Percentiles rank a stretch among this genome's conserved stretches.
Conservation (phyloP, 495 filamentous ascomycete species). For the Aspergillus mulundensis region DNA sequence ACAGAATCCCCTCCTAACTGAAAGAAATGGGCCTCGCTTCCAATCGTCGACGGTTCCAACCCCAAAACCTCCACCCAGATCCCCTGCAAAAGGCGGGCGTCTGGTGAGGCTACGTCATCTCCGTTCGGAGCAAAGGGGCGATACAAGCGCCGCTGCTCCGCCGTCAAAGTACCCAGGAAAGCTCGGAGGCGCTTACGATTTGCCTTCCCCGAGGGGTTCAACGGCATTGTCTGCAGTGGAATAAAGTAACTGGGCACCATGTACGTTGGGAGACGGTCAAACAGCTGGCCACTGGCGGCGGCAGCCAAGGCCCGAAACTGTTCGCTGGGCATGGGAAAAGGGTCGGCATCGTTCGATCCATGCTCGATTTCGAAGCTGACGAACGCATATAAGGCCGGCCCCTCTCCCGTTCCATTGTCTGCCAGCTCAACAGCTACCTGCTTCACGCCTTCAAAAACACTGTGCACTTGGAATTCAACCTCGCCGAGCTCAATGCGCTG, state of each 20-base stretch:
- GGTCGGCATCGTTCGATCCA: neutral
- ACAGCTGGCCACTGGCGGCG: conserved; percentile 3
- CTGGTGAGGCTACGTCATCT: neutral
- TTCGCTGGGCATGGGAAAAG: too few species aligned
- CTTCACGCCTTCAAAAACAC: too few species aligned
- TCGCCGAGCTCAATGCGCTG: too few species aligned
- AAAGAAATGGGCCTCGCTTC: neutral
- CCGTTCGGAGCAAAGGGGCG: too few species aligned
- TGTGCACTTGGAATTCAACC: too few species aligned
- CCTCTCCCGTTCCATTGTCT: too few species aligned
- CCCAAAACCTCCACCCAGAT: neutral
- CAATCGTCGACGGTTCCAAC: neutral
- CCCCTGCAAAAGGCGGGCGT: neutral
- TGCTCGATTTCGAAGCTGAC: neutral
- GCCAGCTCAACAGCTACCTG: neutral
- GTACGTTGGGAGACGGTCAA: conserved; percentile 17
- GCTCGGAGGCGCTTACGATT: too few species aligned
- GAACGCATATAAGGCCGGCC: neutral
- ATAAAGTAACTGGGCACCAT: conserved; percentile 30
- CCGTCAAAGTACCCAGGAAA: too few species aligned
- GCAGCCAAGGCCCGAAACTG: too few species aligned
- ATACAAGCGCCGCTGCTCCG: too few species aligned
- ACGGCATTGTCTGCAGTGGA: conserved; percentile 17
- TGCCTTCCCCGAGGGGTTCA: too few species aligned
- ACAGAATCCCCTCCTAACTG: neutral